Base-by-base conservation (phyloP, 768 basidiomycete species). In the Hericium erinaceus region DNA sequence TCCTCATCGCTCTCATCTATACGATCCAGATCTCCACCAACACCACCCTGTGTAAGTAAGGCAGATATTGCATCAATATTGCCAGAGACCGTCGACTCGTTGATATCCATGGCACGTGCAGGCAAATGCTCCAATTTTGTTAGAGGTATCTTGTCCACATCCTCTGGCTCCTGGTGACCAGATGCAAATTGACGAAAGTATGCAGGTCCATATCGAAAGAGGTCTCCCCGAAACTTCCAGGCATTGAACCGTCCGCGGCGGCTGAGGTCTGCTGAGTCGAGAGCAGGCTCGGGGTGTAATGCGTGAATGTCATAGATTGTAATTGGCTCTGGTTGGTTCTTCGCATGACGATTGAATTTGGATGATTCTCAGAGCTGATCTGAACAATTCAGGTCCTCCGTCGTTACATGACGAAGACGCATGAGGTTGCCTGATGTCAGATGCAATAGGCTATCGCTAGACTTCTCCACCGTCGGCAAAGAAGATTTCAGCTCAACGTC, bases 331-430 rank as follows among this genome's bases (percentile, higher is more conserved):
- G n/a, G 3, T 0, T 55, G n/a, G 0, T 39, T 38, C 40, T 54
- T 40, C 4, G 39, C 12, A n/a, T 40, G 39, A 5, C 12, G 11
- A 40, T 40, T 40, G 63, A 52, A 73, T 73, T 18, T 65, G 41
- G 0, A 54, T 40, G 18, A 63, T 69, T 62, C 52, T 74, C 75
- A 76, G 12, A 76, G 61, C 40, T 70, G 61, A 2, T 69, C 54
- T 0, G 70, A 69, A 56, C 70, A 74, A 3, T 62, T 54, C 2
- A 77, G 63, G 57, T 75, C 68, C 0, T 66, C 57, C 0, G 53
- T 11, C 4, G 40, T 57, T 9, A 61, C 56, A 37, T 66, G 66
- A 1, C 53, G 49, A 6, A 76, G 63, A 15, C 60, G 69, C 24
- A 77, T 46, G 18, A 71, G 46, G 0, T 65, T 64, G 0, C 56